These are phyloP conservation scores for Podila clonocystis DNA, from an alignment of 192 early-diverging fungal genomes.

Conservation along the genomic window DNA sequence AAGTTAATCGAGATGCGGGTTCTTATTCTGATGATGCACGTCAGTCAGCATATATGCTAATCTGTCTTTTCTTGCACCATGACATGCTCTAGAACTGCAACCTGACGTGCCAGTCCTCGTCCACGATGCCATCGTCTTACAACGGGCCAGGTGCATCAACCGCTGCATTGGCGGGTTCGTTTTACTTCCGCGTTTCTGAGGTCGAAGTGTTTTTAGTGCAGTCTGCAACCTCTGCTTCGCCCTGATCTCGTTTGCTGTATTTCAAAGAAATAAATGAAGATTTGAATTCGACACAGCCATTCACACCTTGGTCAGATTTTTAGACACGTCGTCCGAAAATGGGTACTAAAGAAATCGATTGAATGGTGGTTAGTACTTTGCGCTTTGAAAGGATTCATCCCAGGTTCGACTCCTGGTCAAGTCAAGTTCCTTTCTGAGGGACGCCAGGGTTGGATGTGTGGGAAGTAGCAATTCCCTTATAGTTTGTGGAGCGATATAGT, in stretches of 20 bases:
- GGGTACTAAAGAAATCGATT: background rate
- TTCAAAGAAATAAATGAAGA: too few species aligned
- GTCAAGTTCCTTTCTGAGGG: too few species aligned
- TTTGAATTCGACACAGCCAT: too few species aligned
- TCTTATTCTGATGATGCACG: too few species aligned
- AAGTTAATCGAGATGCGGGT: background rate
- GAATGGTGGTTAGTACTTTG: background rate
- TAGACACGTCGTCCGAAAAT: too few species aligned
- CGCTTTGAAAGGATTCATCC: too few species aligned
- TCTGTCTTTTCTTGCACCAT: background rate
- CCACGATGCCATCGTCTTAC: slow-evolving; percentile 39
- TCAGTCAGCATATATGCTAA: background rate
- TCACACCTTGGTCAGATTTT: too few species aligned
- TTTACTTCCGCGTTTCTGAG: slow-evolving; percentile 37
- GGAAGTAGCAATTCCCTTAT: too few species aligned
- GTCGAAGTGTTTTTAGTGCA: slow-evolving; percentile 47
- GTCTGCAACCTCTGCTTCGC: background rate
- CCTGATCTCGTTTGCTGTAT: too few species aligned
- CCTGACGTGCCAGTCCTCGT: slow-evolving; percentile 25
- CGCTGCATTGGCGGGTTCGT: slow-evolving; percentile 29
- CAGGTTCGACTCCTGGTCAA: too few species aligned
- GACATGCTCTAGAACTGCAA: slow-evolving; percentile 30
- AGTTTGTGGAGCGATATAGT: too few species aligned
- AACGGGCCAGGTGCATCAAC: slow-evolving; percentile 28
- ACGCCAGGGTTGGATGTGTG: too few species aligned